Conservation (phyloP, 306 rosid species). For the Cyamopsis tetragonoloba region DNA sequence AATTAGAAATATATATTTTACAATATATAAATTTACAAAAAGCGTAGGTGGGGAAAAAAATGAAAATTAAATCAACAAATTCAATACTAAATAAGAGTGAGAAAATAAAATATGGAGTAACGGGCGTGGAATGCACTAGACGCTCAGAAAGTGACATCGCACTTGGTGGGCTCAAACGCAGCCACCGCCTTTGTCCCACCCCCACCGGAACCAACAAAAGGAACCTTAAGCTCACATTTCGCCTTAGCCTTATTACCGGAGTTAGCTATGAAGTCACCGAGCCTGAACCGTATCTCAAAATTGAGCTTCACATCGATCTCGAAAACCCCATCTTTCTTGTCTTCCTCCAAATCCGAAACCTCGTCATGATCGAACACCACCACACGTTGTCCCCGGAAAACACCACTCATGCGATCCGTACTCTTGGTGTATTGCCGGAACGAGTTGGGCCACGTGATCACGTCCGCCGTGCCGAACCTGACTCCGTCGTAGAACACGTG, state of each 20-base stretch:
- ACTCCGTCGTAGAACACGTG: conserved; percentile 27
- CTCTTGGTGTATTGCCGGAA: conserved; percentile 35
- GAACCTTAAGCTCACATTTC: conserved; percentile 51
- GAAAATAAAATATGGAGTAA: too few species aligned
- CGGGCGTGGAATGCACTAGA: too few species aligned
- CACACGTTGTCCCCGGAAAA: conserved; percentile 36
- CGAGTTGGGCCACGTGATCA: conserved; percentile 21
- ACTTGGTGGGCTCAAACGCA: conserved; percentile 35
- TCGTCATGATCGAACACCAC: background rate
- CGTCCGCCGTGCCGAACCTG: conserved; percentile 1
- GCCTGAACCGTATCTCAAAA: conserved; percentile 40
- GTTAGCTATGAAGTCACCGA: conserved; percentile 27
- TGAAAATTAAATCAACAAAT: too few species aligned
- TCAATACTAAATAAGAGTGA: too few species aligned
- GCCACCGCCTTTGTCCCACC: background rate
- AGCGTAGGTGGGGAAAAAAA: too few species aligned
- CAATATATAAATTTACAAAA: too few species aligned
- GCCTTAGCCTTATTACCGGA: conserved; percentile 31
- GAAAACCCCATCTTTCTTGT: conserved; percentile 26
- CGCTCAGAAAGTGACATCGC: conserved; percentile 32
- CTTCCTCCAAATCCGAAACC: conserved; percentile 18
- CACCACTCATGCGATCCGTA: conserved; percentile 27
- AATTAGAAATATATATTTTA: too few species aligned
- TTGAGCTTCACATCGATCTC: conserved; percentile 43
- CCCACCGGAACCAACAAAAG: conserved; percentile 27